A percentile compares a stretch with the other conserved stretches of the same genome.
Evolutionary conservation across 192 early-diverging fungal genomes (phyloP).

Genomic region (Podila epicladia): DNA sequence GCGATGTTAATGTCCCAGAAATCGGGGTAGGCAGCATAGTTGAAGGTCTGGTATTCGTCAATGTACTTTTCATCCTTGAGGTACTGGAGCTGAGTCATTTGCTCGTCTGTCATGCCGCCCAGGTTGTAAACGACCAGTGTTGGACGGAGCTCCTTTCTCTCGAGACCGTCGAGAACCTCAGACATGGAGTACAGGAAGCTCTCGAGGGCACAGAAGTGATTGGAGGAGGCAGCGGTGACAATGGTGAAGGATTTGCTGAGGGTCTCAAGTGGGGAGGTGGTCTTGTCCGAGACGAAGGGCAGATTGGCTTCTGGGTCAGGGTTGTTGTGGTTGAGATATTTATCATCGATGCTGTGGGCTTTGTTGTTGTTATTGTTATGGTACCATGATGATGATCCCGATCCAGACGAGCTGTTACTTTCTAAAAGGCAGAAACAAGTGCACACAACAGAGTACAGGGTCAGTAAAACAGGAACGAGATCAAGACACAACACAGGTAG

Average conservation of each 20-base stretch:
- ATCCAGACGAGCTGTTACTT: neutral
- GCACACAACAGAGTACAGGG: neutral
- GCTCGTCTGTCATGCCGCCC: slow-evolving; percentile 55
- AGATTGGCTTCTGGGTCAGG: slow-evolving; percentile 23
- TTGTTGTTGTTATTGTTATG: slow-evolving; percentile 1
- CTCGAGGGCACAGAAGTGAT: slow-evolving; percentile 64
- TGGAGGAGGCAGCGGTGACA: slow-evolving; percentile 62
- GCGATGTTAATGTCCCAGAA: slow-evolving; percentile 63
- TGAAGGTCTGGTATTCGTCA: slow-evolving; percentile 55
- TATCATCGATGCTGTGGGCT: slow-evolving; percentile 13
- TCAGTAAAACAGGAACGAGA: no score
- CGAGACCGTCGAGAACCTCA: slow-evolving; percentile 42
- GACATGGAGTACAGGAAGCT: slow-evolving; percentile 58
- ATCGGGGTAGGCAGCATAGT: slow-evolving; percentile 55
- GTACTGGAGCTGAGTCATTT: slow-evolving; percentile 52
- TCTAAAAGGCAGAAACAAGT: neutral
- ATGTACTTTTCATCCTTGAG: slow-evolving; percentile 53
- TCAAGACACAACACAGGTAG: no score
- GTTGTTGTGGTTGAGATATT: slow-evolving; percentile 13
- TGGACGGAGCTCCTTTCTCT: slow-evolving; percentile 44
- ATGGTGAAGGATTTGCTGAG: slow-evolving; percentile 51
- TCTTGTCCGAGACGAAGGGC: slow-evolving; percentile 27
- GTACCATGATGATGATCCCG: neutral
- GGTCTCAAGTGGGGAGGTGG: slow-evolving; percentile 29
- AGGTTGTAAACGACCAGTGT: slow-evolving; percentile 63